A percentile compares a stretch with the other conserved stretches of the same genome.
phyloP scores from a whole-genome alignment of 768 basidiomycete species.

The Boletus edulis region DNA sequence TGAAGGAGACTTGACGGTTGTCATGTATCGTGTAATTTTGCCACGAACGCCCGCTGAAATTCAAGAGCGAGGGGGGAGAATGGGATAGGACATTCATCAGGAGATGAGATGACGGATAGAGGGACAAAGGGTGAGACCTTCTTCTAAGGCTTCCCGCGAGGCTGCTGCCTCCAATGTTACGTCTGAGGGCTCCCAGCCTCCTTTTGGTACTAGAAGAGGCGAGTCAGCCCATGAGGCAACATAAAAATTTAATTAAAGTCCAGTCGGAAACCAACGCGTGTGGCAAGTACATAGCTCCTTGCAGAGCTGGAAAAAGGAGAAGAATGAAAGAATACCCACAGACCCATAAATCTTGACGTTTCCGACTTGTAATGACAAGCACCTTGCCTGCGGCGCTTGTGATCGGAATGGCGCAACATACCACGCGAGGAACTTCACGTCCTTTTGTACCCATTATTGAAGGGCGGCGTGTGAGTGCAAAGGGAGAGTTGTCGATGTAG shows the following conservation, averaged over 20 bases:
- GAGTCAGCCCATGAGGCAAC: slow-evolving; percentile 6
- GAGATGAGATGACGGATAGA: slow-evolving; percentile 69
- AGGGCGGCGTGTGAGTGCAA: slow-evolving; percentile 1
- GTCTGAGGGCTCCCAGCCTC: slow-evolving; percentile 86
- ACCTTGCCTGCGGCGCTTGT: slow-evolving; percentile 70
- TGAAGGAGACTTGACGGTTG: slow-evolving; percentile 74
- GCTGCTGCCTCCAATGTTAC: slow-evolving; percentile 82
- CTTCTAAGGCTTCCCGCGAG: slow-evolving; percentile 90
- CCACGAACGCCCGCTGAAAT: slow-evolving; percentile 81
- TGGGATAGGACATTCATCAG: slow-evolving; percentile 55
- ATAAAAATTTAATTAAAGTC: neutral
- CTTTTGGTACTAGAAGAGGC: slow-evolving; percentile 72
- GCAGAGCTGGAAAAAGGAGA: neutral
- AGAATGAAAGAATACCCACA: slow-evolving; percentile 57
- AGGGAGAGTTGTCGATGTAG: neutral
- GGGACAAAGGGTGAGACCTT: slow-evolving; percentile 89
- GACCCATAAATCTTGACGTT: slow-evolving; percentile 78
- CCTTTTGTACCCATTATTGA: slow-evolving; percentile 61
- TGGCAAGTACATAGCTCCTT: neutral
- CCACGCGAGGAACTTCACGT: slow-evolving; percentile 76
- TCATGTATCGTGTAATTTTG: slow-evolving; percentile 81
- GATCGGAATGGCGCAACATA: slow-evolving; percentile 90
- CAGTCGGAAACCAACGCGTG: neutral
- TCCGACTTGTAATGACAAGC: slow-evolving; percentile 81
- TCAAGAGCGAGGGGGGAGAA: slow-evolving; percentile 32